Evolutionary conservation across 495 filamentous ascomycete species (phyloP), one percentile per base, ranked within the genome.

Genomic region (Lepidopterella palustris): DNA sequence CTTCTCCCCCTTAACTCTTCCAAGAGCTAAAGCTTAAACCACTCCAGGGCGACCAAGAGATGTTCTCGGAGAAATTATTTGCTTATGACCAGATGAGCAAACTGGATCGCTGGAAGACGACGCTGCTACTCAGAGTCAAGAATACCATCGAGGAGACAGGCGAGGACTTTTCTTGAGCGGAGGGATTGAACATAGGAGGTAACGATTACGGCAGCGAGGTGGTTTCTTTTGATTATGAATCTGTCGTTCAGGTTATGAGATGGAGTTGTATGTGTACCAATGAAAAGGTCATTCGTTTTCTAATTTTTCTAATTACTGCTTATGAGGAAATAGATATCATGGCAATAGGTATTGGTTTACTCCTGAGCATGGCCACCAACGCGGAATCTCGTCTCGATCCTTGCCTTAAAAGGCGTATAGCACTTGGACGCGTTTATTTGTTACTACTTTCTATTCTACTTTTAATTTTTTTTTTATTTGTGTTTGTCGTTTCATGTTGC

Each of bases 51-150:
- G 87, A 95, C 68, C 84, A 85, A 72, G 90, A 95, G 57, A 77
- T 73, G 31, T 97, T 93, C 63, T 83, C 84, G 10, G 90, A 95
- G 68, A 91, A 90, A 75, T 76, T 96, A 53, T 92, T 87, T 74
- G 82, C 88, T 64, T 96, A 78, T 68, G 88, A 96, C 73, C 88
- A 92, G 77, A 79, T 95, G 77, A 92, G 86, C 74, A 89, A 90
- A 76, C 75, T 96, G 67, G 90, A 95, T 69, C 90, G 91, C 77
- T 97, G 92, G 92, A 92, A 95, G 85, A 95, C 87, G 56, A 90
- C 87, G 35, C 79, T 96, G 35, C 74, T 96, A 51, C 71, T 95
- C 66, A 80, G 84, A 67, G 78, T 96, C 67, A 96, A 96, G 82
- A 84, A 84, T 67, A 79, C 75, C 53, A 92, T 95, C 66, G 87